Base-by-base conservation (phyloP, 2,329 filamentous ascomycete species). In the Coniella vitis region DNA sequence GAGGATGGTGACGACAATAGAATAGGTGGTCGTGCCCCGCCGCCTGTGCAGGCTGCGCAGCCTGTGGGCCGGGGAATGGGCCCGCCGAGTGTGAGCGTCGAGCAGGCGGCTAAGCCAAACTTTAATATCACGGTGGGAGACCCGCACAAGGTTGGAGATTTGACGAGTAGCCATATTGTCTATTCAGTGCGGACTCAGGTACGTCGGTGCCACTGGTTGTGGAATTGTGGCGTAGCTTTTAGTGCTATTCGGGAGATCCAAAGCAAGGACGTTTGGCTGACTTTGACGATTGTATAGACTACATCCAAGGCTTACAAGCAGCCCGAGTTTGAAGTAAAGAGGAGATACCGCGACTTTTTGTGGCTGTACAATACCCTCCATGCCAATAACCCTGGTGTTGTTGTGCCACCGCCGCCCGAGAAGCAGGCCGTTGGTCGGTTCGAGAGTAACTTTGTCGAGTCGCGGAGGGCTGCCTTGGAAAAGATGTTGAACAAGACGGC, bases 401-500 rank as follows among this genome's bases (percentile, higher is more conserved):
- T 98, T 25, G 88, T 98, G 12, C 93, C 93, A 0, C 91, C 93
- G 7, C 93, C 93, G 0, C 93, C 93, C 1, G 93, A 98, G 70
- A 98, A 98, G 73, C 93, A 98, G 70, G 90, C 91, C 7, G 87
- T 98, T 48, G 91, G 91, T 53, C 83, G 93, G 35, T 98, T 98
- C 63, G 91, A 98, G 67, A 87, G 81, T 57, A 94, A 96, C 65
- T 98, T 98, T 67, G 90, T 98, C 54, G 93, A 98, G 68, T 89
- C 87, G 38, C 78, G 93, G 60, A 81, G 93, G 58, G 87, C 90
- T 54, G 93, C 93, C 13, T 71, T 98, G 51, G 93, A 98, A 69
- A 88, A 93, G 64, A 98, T 98, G 93, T 74, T 96, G 47, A 97
- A 96, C 78, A 97, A 95, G 74, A 93, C 83, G 52, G 89, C 91